Evolutionary conservation across 2,329 filamentous ascomycete genomes (phyloP), one percentile per base, ranked within the genome.

Genomic region (Hymenoscyphus albidus): DNA sequence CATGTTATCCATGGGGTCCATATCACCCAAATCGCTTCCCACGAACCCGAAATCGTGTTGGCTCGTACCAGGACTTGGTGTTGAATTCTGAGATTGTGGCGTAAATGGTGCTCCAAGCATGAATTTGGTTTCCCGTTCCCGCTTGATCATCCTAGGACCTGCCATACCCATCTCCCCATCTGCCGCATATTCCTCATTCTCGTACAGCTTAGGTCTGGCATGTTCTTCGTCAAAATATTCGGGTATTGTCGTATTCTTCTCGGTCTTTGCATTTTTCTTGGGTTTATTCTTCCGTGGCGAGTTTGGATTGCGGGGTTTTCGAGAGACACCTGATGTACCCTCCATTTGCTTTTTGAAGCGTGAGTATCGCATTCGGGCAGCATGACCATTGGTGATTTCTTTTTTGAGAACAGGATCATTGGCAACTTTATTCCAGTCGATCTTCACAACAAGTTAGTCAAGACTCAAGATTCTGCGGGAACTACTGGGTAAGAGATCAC

Each of bases 351-450:
- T 77, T 64, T 78, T 80, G 74, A 84, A 84, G 42, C 83, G 80
- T 27, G 80, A 82, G 71, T 80, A 85, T 35, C 83, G 79, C 83
- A 85, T 85, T 48, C 83, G 80, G 14, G 83, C 83, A 3, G 83
- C 83, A 69, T 85, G 83, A 44, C 82, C 83, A 62, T 85, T 85
- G 42, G 80, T 81, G 62, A 85, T 83, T 56, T 80, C 79, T 13
- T 82, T 74, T 9, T 44, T 55, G 12, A 74, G 68, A 48, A 72
- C 62, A 0, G 72, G 72, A 58, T 82, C 75, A 2, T 73, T 73
- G 14, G 83, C 82, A 16, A 85, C 81, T 48, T 76, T 71, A 58
- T 78, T 79, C 83, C 83, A 85, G 68, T 85, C 80, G 67, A 85
- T 78, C 81, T 83, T 54, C 10, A 54, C 18, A 54, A 22, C 39